Evolutionary conservation across 108 stramenopile species (phyloP).

Genomic region (Tribonema minus): DNA sequence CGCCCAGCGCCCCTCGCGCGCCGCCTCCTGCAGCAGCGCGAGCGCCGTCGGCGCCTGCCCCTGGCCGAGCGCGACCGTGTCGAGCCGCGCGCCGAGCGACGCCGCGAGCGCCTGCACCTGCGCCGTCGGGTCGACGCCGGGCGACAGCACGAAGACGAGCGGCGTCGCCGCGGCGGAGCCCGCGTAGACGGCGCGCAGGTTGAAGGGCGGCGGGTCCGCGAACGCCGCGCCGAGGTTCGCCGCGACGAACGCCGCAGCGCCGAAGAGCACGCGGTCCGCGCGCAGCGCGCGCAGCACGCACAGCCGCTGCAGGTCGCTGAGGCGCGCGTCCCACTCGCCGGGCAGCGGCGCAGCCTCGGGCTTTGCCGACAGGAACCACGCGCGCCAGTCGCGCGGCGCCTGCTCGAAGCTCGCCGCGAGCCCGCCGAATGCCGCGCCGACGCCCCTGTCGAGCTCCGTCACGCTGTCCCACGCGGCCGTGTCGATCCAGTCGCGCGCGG

Average conservation of each 20-base stretch:
- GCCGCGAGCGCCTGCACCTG: slow-evolving; percentile 37
- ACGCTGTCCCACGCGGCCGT: slow-evolving; percentile 61
- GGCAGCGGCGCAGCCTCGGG: slow-evolving; percentile 61
- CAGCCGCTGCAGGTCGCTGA: slow-evolving; percentile 60
- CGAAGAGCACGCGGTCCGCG: slow-evolving; percentile 56
- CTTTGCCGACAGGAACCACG: slow-evolving; percentile 55
- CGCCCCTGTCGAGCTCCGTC: slow-evolving; percentile 58
- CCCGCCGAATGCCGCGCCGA: slow-evolving; percentile 53
- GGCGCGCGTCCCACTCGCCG: slow-evolving; percentile 60
- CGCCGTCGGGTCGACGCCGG: slow-evolving; percentile 66
- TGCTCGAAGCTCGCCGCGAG: slow-evolving; percentile 58
- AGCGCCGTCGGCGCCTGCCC: slow-evolving; percentile 63
- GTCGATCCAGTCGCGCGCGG: slow-evolving; percentile 55
- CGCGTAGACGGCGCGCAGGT: slow-evolving; percentile 50
- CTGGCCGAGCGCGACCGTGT: slow-evolving; percentile 61
- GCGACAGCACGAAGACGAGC: slow-evolving; percentile 63
- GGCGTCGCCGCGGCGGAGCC: slow-evolving; percentile 46
- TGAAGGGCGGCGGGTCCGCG: slow-evolving; percentile 60
- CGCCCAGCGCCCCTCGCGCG: slow-evolving; percentile 56
- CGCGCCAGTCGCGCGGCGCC: slow-evolving; percentile 58
- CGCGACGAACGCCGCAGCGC: slow-evolving; percentile 53
- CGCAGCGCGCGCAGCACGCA: slow-evolving; percentile 58
- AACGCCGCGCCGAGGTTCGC: slow-evolving; percentile 58
- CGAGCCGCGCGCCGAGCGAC: slow-evolving; percentile 16
- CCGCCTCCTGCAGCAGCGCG: slow-evolving; percentile 48